phyloP scores from a whole-genome alignment of 441 rosid genomes.

The Aquilaria agallochum region DNA sequence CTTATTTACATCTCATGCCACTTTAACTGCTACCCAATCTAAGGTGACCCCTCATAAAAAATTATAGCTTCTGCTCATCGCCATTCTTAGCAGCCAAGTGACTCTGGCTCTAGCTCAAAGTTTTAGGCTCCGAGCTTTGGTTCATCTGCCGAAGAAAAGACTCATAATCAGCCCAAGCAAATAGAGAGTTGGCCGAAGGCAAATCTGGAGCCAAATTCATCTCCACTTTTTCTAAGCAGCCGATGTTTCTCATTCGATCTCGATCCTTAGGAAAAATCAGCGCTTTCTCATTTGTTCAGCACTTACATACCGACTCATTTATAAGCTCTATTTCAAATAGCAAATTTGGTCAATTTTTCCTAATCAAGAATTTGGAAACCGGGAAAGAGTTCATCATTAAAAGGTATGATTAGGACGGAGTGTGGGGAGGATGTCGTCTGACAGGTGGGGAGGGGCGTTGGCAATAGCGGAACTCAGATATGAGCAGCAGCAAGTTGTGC shows the following conservation, averaged over 20 bases:
- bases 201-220: conserved; percentile 8
- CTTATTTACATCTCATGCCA: too few relatives aligned
- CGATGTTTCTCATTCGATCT: conserved; percentile 48
- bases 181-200: conserved; percentile 2
- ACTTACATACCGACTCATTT: conserved; percentile 9
- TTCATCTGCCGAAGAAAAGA: too few relatives aligned
- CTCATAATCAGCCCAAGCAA: background rate
- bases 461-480: too few relatives aligned
- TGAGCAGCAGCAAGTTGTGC: too few relatives aligned
- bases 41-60: too few relatives aligned
- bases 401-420: conserved; percentile 70
- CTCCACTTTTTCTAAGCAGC: conserved; percentile 13
- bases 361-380: conserved; percentile 88
- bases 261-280: conserved; percentile 73
- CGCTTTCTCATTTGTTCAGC: conserved; percentile 27
- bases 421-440: conserved; percentile 35
- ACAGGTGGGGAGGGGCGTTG: too few relatives aligned
- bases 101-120: too few relatives aligned
- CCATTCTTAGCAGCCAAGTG: conserved; percentile 12
- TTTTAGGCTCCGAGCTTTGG: background rate
- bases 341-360: conserved; percentile 56
- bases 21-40: too few relatives aligned
- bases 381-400: conserved; percentile 86
- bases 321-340: conserved; percentile 28
- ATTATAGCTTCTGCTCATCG: conserved; percentile 3